Conservation (phyloP, 2,329 filamentous ascomycete species). For the Monilinia fructigena region DNA sequence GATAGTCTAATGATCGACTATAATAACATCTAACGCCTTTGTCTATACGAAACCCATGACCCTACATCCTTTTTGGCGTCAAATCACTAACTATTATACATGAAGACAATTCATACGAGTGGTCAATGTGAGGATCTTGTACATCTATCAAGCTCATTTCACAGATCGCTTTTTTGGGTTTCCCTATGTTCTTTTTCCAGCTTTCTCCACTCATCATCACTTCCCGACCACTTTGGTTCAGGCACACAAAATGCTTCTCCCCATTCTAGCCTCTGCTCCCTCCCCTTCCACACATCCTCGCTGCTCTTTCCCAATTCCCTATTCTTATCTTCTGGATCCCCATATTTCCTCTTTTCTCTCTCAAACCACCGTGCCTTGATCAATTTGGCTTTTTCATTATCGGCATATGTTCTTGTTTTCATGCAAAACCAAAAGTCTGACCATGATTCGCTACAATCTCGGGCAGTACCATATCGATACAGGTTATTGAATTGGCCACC, state of each 20-base stretch:
- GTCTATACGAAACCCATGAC: not conserved
- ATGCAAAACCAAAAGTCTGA: slow-evolving; percentile 98
- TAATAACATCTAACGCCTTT: not conserved
- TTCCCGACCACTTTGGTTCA: slow-evolving; percentile 13
- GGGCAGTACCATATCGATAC: slow-evolving; percentile 79
- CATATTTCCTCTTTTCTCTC: slow-evolving; percentile 57
- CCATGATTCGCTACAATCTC: slow-evolving; percentile 81
- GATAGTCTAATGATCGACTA: not conserved
- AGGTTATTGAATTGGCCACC: slow-evolving; percentile 90
- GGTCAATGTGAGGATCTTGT: not conserved
- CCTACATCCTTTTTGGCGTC: not conserved
- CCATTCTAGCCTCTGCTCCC: slow-evolving; percentile 59
- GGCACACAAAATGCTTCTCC: slow-evolving; percentile 35
- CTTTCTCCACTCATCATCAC: slow-evolving; percentile 35
- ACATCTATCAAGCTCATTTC: not conserved
- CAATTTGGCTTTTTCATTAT: slow-evolving; percentile 54
- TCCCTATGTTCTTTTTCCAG: slow-evolving; percentile 24
- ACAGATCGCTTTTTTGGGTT: slow-evolving; percentile 1
- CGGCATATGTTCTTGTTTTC: slow-evolving; percentile 67
- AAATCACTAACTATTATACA: slow-evolving; percentile 3
- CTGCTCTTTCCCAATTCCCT: slow-evolving; percentile 70
- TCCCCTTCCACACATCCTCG: slow-evolving; percentile 85
- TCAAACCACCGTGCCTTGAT: slow-evolving; percentile 42
- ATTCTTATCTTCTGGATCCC: slow-evolving; percentile 44
- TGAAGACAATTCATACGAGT: not conserved